Evolutionary conservation across 176 grass and related monocot genomes (phyloP), one percentile per base, ranked within the genome.

Genomic region (Cocos nucifera): DNA sequence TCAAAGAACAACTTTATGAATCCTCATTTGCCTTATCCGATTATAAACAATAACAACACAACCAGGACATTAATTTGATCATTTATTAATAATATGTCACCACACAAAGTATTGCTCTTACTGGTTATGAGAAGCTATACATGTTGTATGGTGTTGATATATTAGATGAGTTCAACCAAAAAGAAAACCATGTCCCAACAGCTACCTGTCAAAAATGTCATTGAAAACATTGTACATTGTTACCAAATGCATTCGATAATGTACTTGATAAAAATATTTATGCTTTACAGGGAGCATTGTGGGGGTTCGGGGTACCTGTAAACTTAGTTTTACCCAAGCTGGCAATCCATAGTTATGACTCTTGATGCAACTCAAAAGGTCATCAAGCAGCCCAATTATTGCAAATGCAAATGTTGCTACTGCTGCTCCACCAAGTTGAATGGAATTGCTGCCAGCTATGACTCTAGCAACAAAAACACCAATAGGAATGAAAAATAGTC

Each of bases 101-200:
- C 19, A 48, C 23, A 51, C 59, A 74, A 63, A 52, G 61, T 55
- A 18, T 55, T 73, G 70, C 67, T 77, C 67, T 72, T 73, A 77
- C 61, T 71, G 69, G 57, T 77, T 77, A 72, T 57, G 67, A 82
- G 67, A 77, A 66, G 83, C 55, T 14, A 82, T 97, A 97, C 93
- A 62, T 97, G 84, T 30, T 83, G 77, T 91, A 97, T 64, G 87
- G 84, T 65, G 87, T 91, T 23, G 76, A 78, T 77, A 92, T 83
- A 67, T 79, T 77, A 76, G 76, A 66, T 60, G 84, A 88, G 51
- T 83, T 60, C 62, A 92, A 64, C 87, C 93, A 97, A 66, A 83
- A 59, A 50, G 84, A 88, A 74, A 97, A 97, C 39, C 59, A 97
- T 68, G 83, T 61, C 39, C 84, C 93, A 73, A 72, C 76, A 80